Evolutionary conservation across 495 filamentous ascomycete species (phyloP).

Genomic region (Penicillium silybi): DNA sequence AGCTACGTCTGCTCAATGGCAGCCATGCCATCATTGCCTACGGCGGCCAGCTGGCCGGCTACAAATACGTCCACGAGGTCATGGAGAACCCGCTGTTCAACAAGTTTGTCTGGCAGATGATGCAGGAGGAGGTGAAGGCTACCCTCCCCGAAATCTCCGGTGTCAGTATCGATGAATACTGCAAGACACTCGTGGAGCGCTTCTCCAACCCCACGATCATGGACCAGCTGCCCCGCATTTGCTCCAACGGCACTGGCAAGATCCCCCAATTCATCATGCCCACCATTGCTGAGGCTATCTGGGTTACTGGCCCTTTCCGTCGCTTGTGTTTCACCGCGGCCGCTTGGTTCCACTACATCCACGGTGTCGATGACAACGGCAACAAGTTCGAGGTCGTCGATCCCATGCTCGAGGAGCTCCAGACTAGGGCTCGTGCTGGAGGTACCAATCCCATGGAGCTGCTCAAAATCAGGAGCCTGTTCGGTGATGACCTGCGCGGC

Average conservation of each 20-base stretch:
- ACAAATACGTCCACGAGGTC: slow-evolving; percentile 46
- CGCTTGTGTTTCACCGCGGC: slow-evolving; percentile 43
- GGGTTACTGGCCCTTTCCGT: slow-evolving; percentile 42
- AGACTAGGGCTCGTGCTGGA: slow-evolving; percentile 36
- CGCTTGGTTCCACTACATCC: slow-evolving; percentile 44
- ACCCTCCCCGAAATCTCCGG: slow-evolving; percentile 41
- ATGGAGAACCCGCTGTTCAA: slow-evolving; percentile 37
- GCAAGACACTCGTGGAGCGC: slow-evolving; percentile 42
- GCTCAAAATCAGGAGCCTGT: slow-evolving; percentile 40
- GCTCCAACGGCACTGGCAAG: slow-evolving; percentile 46
- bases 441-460: slow-evolving; percentile 32
- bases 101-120: slow-evolving; percentile 45
- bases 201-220: slow-evolving; percentile 48
- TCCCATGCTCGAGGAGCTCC: slow-evolving; percentile 43
- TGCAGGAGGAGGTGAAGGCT: slow-evolving; percentile 48
- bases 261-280: slow-evolving; percentile 51
- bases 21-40: slow-evolving; percentile 45
- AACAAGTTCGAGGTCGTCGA: slow-evolving; percentile 36
- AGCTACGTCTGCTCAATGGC: slow-evolving; percentile 47
- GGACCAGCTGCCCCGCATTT: slow-evolving; percentile 45
- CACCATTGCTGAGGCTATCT: slow-evolving; percentile 45
- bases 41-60: slow-evolving; percentile 43
- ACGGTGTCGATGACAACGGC: slow-evolving; percentile 42
- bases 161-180: slow-evolving; percentile 44
- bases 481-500: slow-evolving; percentile 42